Base-by-base conservation (phyloP, 2,329 filamentous ascomycete species). In the Sporothrix protearum region DNA sequence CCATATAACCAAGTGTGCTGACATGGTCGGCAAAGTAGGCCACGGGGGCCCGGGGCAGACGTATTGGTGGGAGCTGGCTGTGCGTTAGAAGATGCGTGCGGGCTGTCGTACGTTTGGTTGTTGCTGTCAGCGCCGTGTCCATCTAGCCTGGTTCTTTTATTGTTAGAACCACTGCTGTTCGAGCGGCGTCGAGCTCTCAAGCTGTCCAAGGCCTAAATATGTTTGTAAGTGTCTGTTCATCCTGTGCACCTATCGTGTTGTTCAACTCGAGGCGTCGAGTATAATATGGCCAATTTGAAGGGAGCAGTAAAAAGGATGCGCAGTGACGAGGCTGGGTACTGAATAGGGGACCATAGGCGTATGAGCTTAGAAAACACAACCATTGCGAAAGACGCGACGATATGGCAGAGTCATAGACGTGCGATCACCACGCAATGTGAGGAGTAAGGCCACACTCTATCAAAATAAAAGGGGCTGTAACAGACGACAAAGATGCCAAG, bases 121-220 rank as follows among this genome's bases (percentile, higher is more conserved):
- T 47, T 28, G 14, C 22, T 30, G 25, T 64, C 12, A 19, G 19
- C 22, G n/a, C n/a, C 33, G 12, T 63, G 57, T 12, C 36, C 59
- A 28, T 45, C 59, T 12, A 64, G 36, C 12, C 59, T 64, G 14
- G 59, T 64, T 45, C 59, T 42, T 36, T 64, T 64, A 36, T 64
- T 64, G 36, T 64, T 45, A 3, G 36, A 64, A 2, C 22, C 59
- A 16, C 22, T 25, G 59, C 59, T 64, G 14, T 19, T 19, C 2
- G 59, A 64, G n/a, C 59, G 59, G 7, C 59, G 59, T 3, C 59
- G 59, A 28, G 59, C 36, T 28, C 36, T 25, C 9, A 64, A 42
- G 19, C 36, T 64, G 4, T 64, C 59, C 12, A 36, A 9, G n/a
- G 36, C 59, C 59, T 64, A 12, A 12, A 42, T 45, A 7, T 12